phyloP scores from a whole-genome alignment of 176 grass and related monocot genomes.

The Triticum turgidum region DNA sequence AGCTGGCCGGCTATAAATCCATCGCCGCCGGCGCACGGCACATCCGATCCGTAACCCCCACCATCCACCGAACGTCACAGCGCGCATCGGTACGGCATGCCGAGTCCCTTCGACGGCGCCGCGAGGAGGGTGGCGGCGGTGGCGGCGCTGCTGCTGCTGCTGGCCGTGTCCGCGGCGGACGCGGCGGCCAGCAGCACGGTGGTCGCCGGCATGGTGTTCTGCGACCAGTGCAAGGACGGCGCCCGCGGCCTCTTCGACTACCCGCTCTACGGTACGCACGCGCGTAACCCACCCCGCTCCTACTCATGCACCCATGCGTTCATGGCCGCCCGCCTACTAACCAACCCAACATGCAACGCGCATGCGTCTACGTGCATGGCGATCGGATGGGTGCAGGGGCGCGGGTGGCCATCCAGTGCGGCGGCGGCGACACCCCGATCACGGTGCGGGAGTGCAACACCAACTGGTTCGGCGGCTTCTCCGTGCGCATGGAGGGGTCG shows the following conservation, averaged over 20 bases:
- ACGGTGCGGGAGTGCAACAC: conserved; percentile 60
- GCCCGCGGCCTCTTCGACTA: conserved; percentile 70
- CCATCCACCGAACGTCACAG: background rate
- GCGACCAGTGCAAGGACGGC: conserved; percentile 92
- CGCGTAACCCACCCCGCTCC: background rate
- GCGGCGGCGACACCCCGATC: conserved; percentile 41
- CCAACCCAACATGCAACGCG: background rate
- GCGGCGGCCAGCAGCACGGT: conserved; percentile 42
- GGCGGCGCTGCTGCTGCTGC: background rate
- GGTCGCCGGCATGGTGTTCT: conserved; percentile 87
- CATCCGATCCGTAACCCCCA: too few species aligned
- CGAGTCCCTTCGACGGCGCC: background rate
- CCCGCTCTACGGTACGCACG: conserved; percentile 55
- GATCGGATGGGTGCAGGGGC: conserved; percentile 34
- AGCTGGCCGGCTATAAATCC: background rate
- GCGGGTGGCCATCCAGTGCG: conserved; percentile 69
- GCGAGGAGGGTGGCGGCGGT: background rate
- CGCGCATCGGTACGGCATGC: background rate
- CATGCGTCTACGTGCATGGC: background rate
- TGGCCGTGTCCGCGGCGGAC: background rate
- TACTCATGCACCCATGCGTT: background rate
- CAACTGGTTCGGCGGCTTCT: conserved; percentile 87
- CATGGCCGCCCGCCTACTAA: background rate
- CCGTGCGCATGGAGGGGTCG: conserved; percentile 66
- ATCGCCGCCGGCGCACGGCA: background rate